Evolutionary conservation across 2,329 filamentous ascomycete genomes (phyloP).

Genomic region (Aspergillus vadensis): DNA sequence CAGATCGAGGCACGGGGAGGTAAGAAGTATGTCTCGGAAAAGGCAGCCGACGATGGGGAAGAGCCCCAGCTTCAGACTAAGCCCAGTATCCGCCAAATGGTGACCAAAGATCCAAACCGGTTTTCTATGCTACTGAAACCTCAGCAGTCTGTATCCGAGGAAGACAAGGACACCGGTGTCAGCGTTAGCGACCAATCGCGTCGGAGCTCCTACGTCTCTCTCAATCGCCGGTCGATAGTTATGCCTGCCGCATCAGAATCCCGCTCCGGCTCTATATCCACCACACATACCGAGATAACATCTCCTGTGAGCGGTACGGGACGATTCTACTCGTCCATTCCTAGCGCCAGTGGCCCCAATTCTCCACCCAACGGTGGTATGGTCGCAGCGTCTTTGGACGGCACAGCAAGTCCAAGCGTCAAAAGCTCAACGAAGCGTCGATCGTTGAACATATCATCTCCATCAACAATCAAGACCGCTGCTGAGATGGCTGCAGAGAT

Average conservation of each 20-base stretch:
- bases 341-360: constrained; percentile 19
- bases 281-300: constrained; percentile 28
- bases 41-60: constrained; percentile 32
- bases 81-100: constrained; percentile 34
- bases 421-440: constrained; percentile 30
- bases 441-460: constrained; percentile 26
- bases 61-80: constrained; percentile 31
- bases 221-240: constrained; percentile 32
- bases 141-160: constrained; percentile 25
- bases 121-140: constrained; percentile 36
- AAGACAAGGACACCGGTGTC: constrained; percentile 28
- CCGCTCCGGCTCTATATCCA: constrained; percentile 32
- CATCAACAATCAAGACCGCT: constrained; percentile 9
- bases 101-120: constrained; percentile 39
- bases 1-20: constrained; percentile 51
- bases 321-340: constrained; percentile 21
- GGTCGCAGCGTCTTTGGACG: constrained; percentile 15
- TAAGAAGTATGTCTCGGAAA: constrained; percentile 46
- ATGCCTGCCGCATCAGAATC: constrained; percentile 26
- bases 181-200: constrained; percentile 28
- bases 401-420: constrained; percentile 24
- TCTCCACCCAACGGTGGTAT: constrained; percentile 21
- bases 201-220: constrained; percentile 32
- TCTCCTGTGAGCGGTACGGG: constrained; percentile 15
- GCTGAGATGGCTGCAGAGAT: constrained; percentile 23